Evolutionary conservation across 208 protist genomes (phyloP), one percentile per base, ranked within the genome.

Genomic region (Acanthamoeba healyi): DNA sequence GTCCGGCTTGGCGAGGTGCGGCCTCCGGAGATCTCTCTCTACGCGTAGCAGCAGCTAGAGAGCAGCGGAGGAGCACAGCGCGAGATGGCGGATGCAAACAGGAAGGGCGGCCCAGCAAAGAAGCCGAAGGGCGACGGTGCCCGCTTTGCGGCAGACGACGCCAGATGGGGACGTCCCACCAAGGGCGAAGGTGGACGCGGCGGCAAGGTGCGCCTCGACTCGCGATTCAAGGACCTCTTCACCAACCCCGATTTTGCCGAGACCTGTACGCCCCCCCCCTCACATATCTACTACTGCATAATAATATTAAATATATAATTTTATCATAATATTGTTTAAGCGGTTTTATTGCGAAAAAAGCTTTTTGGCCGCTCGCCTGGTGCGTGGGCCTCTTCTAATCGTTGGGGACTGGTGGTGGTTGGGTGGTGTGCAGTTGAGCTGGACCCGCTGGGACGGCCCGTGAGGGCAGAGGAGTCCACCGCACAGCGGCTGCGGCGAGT

Each of bases 191-290:
- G n/a, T n/a, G n/a, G 24, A 1, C 46, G 40, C 5, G 34, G 54
- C 54, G 32, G 42, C 56, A 93, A 93, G 88, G 63, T 93, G 24
- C 63, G 32, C 1, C n/a, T 93, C 3, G 88, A 93, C n/a, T 29
- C 58, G 1, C 88, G 88, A 12, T 93, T 93, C 24, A 63, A 58
- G 15, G 46, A 81, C 17, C n/a, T 93, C 32, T 93, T 93, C 44
- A 82, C 88, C 88, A 65, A 74, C 22, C 88, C 88, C 19, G 63
- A 93, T 61, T 93, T 93, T 93, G 67, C 88, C 6, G 61, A 65
- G 26, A 91, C 44, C 17, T 70, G 84, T 91, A 91, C 32, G 84
- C 19, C n/a, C 24, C 29, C 36, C 49, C n/a, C 42, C 10, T 56
- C 36, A 40, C 29, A 56, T 42, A 54, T 84, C 42, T 84, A 56